phyloP scores from a whole-genome alignment of 2,329 filamentous ascomycete species.

The Aspergillus cejpii region DNA sequence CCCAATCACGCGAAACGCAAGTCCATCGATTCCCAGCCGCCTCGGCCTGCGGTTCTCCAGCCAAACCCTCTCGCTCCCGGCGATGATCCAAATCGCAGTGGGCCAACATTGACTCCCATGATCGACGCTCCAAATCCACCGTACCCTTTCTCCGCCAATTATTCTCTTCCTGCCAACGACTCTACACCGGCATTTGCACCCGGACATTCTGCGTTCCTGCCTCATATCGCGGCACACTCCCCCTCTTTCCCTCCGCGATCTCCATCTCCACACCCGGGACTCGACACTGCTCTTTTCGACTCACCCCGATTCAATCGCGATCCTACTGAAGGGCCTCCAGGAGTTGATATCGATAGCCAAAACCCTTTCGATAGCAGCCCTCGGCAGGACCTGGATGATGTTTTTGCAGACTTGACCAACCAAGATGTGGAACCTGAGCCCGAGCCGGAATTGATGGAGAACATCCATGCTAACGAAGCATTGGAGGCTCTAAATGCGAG shows the following conservation, averaged over 20 bases:
- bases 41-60: constrained; percentile 26
- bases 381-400: constrained; percentile 38
- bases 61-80: constrained; percentile 28
- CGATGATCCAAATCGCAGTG: constrained; percentile 26
- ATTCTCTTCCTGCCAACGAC: constrained; percentile 33
- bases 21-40: constrained; percentile 46
- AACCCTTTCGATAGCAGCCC: constrained; percentile 37
- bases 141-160: constrained; percentile 38
- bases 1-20: constrained; percentile 64
- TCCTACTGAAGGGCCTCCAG: constrained; percentile 27
- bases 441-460: constrained; percentile 34
- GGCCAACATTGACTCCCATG: constrained; percentile 32
- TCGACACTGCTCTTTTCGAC: constrained; percentile 40
- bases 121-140: constrained; percentile 25
- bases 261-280: constrained; percentile 31
- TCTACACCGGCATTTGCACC: constrained; percentile 34
- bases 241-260: constrained; percentile 38
- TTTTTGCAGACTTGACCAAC: constrained; percentile 44
- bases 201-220: constrained; percentile 33
- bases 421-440: constrained; percentile 35
- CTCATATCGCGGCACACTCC: constrained; percentile 31
- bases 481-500: constrained; percentile 40
- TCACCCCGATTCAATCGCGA: constrained; percentile 35
- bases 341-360: constrained; percentile 26
- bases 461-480: constrained; percentile 44